Evolutionary conservation across 148 eudicot genomes (phyloP), one percentile per base, ranked within the genome.

Genomic region (Cornus florida): DNA sequence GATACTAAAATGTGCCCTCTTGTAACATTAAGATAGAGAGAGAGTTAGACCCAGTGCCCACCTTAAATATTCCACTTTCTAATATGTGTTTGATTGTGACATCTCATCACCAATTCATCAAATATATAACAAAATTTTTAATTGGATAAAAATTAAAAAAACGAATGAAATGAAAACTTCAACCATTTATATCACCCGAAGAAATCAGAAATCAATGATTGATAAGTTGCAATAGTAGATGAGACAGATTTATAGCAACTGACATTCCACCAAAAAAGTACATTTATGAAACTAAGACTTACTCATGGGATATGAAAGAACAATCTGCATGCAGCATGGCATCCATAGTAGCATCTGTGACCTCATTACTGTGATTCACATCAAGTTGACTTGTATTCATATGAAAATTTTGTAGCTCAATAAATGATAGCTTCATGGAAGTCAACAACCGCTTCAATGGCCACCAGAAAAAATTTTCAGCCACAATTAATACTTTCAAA

Each of bases 401-500:
- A 22, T 39, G 72, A 10, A 50, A 59, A 77, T 82, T 71, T 33
- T 84, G 57, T 76, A 76, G 83, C 80, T 84, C 86, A 62, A 23
- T 64, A 75, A 72, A 83, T 8, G 88, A 75, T 38, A 88, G 72
- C 71, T 80, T 75, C 87, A 92, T 79, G 71, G 89, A 88, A 75
- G 43, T 82, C 67, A 90, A 79, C 57, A 92, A 79, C 79, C 24
- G 82, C 88, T 86, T 86, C 82, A 92, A 72, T 70, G 89, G 83
- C 79, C 73, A 84, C 91, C 93, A 92, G 68, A 87, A 85, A 74
- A 84, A 86, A 80, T 70, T 82, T 50, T 88, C 91, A 77, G 90
- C 91, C 84, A 90, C 85, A 69, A 92, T 87, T 76, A 92, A 81
- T 69, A 92, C 65, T 74, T 85, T 90, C 7, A 28, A 69, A 73